These are phyloP conservation scores for Ehretia macrophylla DNA, from an alignment of 257 asterid species.

Conservation along the genomic window DNA sequence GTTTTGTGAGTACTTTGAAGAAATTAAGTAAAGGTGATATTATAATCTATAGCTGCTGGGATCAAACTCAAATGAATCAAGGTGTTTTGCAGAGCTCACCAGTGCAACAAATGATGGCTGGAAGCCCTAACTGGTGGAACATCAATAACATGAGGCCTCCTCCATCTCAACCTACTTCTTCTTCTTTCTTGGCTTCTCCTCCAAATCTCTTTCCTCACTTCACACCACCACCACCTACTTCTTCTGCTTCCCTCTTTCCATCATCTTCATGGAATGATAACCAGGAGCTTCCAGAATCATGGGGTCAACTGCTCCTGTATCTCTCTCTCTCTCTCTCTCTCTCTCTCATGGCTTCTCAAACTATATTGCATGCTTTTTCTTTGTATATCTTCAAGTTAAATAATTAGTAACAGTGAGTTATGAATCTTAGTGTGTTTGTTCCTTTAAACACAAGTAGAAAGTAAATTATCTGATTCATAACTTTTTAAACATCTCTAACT, in stretches of 20 bases:
- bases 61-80: conserved; percentile 58
- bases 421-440: neutral
- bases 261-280: conserved; percentile 40
- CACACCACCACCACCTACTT: conserved; percentile 18
- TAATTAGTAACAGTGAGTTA: neutral
- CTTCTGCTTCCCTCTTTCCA: conserved; percentile 7
- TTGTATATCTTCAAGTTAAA: conserved; percentile 5
- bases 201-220: conserved; percentile 26
- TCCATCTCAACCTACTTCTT: conserved; percentile 16
- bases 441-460: neutral
- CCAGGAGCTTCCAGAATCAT: conserved; percentile 56
- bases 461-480: neutral
- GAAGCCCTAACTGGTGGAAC: conserved; percentile 60
- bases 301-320: conserved; percentile 73
- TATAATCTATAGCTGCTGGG: too few species aligned
- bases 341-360: conserved; percentile 1
- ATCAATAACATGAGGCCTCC: conserved; percentile 38
- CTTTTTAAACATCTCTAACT: neutral
- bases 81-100: conserved; percentile 51
- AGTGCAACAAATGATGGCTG: conserved; percentile 55
- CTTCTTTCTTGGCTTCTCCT: conserved; percentile 28
- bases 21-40: conserved; percentile 36
- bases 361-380: neutral
- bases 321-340: conserved; percentile 4
- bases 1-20: conserved; percentile 30